Conservation (phyloP, 257 asterid genomes). For the Nicotiana benthamiana region DNA sequence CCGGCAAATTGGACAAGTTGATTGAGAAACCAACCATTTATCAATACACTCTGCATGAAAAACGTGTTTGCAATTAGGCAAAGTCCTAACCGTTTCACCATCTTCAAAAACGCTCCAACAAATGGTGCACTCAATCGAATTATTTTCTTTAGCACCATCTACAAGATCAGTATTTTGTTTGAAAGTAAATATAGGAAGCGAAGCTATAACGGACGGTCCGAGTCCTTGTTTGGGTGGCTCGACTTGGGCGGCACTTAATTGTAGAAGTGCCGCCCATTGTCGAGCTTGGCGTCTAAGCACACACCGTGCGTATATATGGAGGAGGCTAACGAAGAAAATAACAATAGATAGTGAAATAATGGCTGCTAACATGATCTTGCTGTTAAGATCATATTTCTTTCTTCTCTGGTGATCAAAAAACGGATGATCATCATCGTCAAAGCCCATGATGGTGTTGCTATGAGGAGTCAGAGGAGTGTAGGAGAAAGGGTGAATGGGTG, state of each 20-base stretch:
- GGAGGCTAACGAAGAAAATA: slow-evolving; percentile 43
- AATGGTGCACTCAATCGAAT: slow-evolving; percentile 54
- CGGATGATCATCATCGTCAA: slow-evolving; percentile 13
- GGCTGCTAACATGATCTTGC: slow-evolving; percentile 67
- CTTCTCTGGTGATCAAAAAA: not conserved
- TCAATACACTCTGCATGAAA: slow-evolving; percentile 79
- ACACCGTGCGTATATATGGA: slow-evolving; percentile 64
- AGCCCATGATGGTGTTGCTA: slow-evolving; percentile 25
- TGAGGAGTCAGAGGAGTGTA: not conserved
- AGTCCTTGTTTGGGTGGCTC: slow-evolving; percentile 53
- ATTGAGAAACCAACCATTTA: slow-evolving; percentile 52
- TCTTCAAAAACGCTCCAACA: slow-evolving; percentile 53
- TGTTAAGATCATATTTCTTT: slow-evolving; percentile 26
- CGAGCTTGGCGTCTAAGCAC: slow-evolving; percentile 64
- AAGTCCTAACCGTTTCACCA: slow-evolving; percentile 49
- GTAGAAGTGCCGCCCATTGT: slow-evolving; percentile 35
- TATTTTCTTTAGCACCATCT: not conserved
- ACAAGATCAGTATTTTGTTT: not conserved
- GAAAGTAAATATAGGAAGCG: slow-evolving; percentile 45
- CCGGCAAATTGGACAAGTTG: slow-evolving; percentile 80
- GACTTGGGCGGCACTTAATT: slow-evolving; percentile 3
- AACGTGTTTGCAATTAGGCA: slow-evolving; percentile 73
- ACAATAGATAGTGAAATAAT: slow-evolving; percentile 57
- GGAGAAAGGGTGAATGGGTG: not conserved
- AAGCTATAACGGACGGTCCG: slow-evolving; percentile 39